phyloP scores from a whole-genome alignment of 2,329 filamentous ascomycete species.

The Coniochaeta ligniaria region DNA sequence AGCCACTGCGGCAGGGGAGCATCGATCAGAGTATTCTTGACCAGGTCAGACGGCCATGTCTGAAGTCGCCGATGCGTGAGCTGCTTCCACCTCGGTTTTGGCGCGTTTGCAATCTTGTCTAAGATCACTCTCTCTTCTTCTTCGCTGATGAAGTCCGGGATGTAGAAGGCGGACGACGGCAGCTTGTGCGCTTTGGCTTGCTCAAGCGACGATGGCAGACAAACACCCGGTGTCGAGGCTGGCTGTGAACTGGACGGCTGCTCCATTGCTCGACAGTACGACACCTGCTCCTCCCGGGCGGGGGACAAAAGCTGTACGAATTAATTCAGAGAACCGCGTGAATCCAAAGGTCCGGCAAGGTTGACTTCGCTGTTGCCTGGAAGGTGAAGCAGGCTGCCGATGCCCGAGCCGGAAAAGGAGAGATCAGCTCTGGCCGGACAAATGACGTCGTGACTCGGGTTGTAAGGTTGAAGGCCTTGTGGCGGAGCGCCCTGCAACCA shows the following conservation, averaged over 20 bases:
- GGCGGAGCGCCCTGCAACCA: conserved; percentile 9
- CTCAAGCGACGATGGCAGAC: conserved; percentile 42
- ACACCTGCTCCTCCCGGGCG: no score
- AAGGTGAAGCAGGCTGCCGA: not conserved
- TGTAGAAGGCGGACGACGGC: conserved; percentile 69
- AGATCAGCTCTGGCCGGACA: not conserved
- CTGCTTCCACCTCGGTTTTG: conserved; percentile 75
- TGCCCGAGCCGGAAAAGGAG: not conserved
- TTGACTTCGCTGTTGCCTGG: not conserved
- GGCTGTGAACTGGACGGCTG: not conserved
- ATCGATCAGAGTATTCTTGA: conserved; percentile 69
- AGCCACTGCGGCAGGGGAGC: conserved; percentile 72
- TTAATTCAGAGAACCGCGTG: not conserved
- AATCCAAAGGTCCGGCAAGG: not conserved
- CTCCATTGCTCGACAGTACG: not conserved
- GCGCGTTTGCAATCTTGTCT: conserved; percentile 53
- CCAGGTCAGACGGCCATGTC: conserved; percentile 80
- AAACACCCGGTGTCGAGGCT: not conserved
- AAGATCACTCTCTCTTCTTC: conserved; percentile 68
- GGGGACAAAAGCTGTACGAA: no score
- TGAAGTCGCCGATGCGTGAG: conserved; percentile 87
- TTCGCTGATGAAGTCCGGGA: conserved; percentile 72
- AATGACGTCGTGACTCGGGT: not conserved
- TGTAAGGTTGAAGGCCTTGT: conserved; percentile 40
- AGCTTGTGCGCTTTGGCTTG: conserved; percentile 44